Conservation (phyloP, 345 rosid species). For the Odontarrhena argentea region DNA sequence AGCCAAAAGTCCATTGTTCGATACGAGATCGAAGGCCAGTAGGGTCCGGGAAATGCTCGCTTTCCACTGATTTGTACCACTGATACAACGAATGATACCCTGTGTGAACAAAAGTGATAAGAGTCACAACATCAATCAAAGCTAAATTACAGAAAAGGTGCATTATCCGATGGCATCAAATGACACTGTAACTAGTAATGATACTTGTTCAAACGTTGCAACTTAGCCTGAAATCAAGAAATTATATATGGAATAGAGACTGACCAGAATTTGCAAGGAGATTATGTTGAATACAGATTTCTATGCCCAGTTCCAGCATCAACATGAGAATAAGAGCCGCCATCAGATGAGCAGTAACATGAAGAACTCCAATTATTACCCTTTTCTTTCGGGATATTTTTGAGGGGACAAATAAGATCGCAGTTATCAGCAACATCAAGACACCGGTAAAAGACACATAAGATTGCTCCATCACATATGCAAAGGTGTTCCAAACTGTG, state of each 20-base stretch:
- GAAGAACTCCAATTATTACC: conserved; percentile 75
- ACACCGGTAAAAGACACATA: conserved; percentile 81
- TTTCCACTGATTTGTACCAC: conserved; percentile 95
- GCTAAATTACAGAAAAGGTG: background rate
- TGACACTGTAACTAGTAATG: conserved; percentile 3
- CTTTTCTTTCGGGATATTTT: conserved; percentile 83
- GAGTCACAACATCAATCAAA: conserved; percentile 8
- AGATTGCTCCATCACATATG: conserved; percentile 72
- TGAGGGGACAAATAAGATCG: conserved; percentile 82
- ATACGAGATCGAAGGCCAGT: conserved; percentile 96
- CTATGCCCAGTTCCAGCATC: conserved; percentile 89
- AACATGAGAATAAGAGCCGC: conserved; percentile 93
- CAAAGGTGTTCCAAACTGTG: conserved; percentile 72
- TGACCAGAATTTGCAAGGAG: conserved; percentile 93
- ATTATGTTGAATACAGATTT: conserved; percentile 88
- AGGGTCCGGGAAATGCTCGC: conserved; percentile 97
- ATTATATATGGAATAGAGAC: conserved; percentile 19
- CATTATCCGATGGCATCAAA: background rate
- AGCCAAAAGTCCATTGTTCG: conserved; percentile 98
- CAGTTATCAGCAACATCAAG: conserved; percentile 59
- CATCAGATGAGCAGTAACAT: conserved; percentile 83
- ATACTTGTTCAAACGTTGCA: background rate
- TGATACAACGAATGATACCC: conserved; percentile 93
- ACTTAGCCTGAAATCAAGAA: conserved; percentile 14
- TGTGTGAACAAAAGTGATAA: conserved; percentile 36